Conservation (phyloP, 306 rosid species). For the Castanopsis chinensis region DNA sequence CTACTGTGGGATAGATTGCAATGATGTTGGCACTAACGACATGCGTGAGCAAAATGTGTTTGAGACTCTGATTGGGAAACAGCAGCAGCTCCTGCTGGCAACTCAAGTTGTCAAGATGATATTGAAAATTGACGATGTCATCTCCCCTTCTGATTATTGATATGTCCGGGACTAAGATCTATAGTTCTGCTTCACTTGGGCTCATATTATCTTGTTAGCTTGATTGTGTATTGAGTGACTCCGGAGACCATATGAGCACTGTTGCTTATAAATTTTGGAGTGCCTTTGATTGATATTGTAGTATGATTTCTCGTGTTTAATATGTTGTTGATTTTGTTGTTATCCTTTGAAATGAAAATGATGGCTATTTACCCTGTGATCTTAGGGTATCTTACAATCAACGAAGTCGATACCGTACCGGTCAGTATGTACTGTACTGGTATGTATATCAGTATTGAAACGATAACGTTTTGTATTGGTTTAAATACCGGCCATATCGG, state of each 20-base stretch:
- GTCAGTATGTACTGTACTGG: too few relatives aligned
- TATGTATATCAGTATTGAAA: too few relatives aligned
- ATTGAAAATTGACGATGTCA: slow-evolving; percentile 91
- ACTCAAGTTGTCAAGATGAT: slow-evolving; percentile 99
- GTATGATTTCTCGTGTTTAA: slow-evolving; percentile 16
- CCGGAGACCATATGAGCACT: slow-evolving; percentile 9
- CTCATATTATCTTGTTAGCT: slow-evolving; percentile 15
- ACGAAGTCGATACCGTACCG: too few relatives aligned
- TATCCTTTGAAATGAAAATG: not conserved
- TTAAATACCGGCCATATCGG: too few relatives aligned
- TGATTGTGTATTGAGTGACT: slow-evolving; percentile 21
- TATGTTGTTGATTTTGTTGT: slow-evolving; percentile 2
- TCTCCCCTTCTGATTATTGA: slow-evolving; percentile 68
- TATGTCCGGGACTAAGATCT: slow-evolving; percentile 2
- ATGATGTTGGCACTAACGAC: slow-evolving; percentile 86
- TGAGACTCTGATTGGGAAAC: slow-evolving; percentile 92
- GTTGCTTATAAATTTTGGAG: slow-evolving; percentile 40
- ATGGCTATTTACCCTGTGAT: not conserved
- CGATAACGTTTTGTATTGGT: too few relatives aligned
- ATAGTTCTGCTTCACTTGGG: slow-evolving; percentile 3
- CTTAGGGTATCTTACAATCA: too few relatives aligned
- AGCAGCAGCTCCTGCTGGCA: slow-evolving; percentile 88
- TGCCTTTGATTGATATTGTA: slow-evolving; percentile 32
- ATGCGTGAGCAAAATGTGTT: slow-evolving; percentile 91
- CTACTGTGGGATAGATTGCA: slow-evolving; percentile 84